Evolutionary conservation across 1,139 yeast genomes (phyloP).

Genomic region (Candida frijolesensis): DNA sequence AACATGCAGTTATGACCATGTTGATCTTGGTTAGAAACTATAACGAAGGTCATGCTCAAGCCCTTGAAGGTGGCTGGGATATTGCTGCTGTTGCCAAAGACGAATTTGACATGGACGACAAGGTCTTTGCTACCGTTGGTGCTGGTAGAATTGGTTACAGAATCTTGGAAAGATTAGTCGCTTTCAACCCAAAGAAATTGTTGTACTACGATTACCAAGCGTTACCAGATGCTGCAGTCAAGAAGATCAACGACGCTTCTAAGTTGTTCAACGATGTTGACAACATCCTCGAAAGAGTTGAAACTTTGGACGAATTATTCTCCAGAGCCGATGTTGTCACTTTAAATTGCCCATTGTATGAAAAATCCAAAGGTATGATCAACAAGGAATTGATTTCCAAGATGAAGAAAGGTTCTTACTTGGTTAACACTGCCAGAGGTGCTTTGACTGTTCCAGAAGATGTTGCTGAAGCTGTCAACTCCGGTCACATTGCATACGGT

Average conservation of each 20-base stretch:
- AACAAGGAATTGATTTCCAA: slow-evolving; percentile 67
- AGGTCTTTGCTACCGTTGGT: slow-evolving; percentile 77
- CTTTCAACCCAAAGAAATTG: slow-evolving; percentile 75
- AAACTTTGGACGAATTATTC: slow-evolving; percentile 66
- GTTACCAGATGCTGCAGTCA: slow-evolving; percentile 58
- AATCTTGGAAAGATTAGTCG: slow-evolving; percentile 69
- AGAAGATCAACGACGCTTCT: slow-evolving; percentile 48
- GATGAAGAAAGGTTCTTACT: slow-evolving; percentile 77
- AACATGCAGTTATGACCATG: slow-evolving; percentile 78
- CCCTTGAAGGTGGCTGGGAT: slow-evolving; percentile 66
- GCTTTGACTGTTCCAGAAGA: slow-evolving; percentile 75
- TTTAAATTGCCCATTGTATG: slow-evolving; percentile 78
- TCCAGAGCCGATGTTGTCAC: slow-evolving; percentile 73
- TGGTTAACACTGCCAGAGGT: slow-evolving; percentile 85
- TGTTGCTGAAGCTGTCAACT: slow-evolving; percentile 70
- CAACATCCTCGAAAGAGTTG: slow-evolving; percentile 59
- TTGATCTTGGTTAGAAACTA: slow-evolving; percentile 73
- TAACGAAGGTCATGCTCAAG: slow-evolving; percentile 76
- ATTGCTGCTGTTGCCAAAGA: slow-evolving; percentile 78
- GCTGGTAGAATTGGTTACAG: slow-evolving; percentile 84
- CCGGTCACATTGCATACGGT: slow-evolving; percentile 75
- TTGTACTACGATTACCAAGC: slow-evolving; percentile 78
- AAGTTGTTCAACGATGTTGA: slow-evolving; percentile 41
- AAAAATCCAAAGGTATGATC: slow-evolving; percentile 65
- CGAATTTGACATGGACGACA: slow-evolving; percentile 74